Evolutionary conservation across 1,139 yeast species (phyloP).

Genomic region (Diutina rugosa): DNA sequence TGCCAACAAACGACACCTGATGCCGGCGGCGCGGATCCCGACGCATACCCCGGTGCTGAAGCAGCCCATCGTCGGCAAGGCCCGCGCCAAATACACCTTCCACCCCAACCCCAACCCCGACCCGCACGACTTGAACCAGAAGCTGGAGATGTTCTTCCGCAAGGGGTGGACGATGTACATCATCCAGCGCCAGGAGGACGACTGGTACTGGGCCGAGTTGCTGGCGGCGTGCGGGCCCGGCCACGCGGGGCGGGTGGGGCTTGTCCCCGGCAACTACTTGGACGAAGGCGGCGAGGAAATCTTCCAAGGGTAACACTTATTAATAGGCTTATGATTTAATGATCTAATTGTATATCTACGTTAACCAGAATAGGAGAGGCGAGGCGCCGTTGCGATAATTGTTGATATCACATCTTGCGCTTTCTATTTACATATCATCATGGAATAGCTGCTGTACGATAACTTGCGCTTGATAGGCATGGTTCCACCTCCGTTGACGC

Average conservation of each 20-base stretch:
- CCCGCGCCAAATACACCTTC: conserved; percentile 60
- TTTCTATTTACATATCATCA: no score
- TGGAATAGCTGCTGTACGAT: no score
- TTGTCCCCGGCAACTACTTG: conserved; percentile 73
- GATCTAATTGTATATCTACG: background rate
- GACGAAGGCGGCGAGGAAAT: conserved; percentile 5
- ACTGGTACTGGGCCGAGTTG: conserved; percentile 83
- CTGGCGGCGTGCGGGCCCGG: conserved; percentile 34
- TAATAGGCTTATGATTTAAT: background rate
- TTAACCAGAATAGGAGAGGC: no score
- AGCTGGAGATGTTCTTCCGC: conserved; percentile 65
- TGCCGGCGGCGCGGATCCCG: conserved; percentile 5
- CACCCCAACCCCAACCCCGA: conserved; percentile 23
- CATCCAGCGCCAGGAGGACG: conserved; percentile 68
- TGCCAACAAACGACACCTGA: background rate
- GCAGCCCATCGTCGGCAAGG: conserved; percentile 42
- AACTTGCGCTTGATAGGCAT: no score
- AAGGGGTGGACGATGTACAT: conserved; percentile 67
- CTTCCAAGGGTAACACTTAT: background rate
- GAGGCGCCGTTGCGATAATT: no score
- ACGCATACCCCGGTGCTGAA: conserved; percentile 26
- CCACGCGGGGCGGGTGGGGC: conserved; percentile 37
- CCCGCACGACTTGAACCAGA: conserved; percentile 27
- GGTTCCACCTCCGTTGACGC: conserved; percentile 26
- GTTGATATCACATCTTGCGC: no score